Evolutionary conservation across 345 rosid species (phyloP).

Genomic region (Sapria himalayana): DNA sequence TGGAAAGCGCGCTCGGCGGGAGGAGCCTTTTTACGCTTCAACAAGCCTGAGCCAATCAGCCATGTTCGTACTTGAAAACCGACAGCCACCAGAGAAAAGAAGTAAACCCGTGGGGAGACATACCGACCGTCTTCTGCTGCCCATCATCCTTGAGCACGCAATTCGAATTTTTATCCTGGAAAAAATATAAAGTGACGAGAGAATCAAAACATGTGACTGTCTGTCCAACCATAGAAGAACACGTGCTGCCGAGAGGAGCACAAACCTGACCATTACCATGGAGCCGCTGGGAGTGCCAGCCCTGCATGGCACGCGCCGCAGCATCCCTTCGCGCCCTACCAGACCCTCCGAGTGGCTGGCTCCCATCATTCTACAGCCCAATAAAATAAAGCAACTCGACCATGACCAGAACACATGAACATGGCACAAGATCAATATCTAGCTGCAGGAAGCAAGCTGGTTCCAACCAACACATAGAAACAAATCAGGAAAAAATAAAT

Average conservation of each 20-base stretch:
- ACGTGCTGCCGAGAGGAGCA: constrained; percentile 17
- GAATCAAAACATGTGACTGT: background rate
- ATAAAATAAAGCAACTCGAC: no score
- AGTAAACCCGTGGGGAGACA: constrained; percentile 7
- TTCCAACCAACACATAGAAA: no score
- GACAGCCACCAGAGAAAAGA: constrained; percentile 4
- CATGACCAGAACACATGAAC: no score
- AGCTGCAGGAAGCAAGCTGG: no score
- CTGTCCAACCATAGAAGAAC: background rate
- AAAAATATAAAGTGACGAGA: constrained; percentile 1
- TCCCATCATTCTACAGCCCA: no score
- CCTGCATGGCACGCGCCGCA: constrained; percentile 69
- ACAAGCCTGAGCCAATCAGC: constrained; percentile 25
- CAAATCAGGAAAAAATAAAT: no score
- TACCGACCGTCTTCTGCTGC: constrained; percentile 40
- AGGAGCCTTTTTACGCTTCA: constrained; percentile 58
- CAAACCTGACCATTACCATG: constrained; percentile 36
- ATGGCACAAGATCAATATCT: no score
- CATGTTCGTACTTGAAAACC: constrained; percentile 6
- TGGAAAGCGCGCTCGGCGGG: constrained; percentile 19
- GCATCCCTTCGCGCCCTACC: constrained; percentile 50
- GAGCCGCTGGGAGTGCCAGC: constrained; percentile 53
- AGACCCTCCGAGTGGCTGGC: no score
- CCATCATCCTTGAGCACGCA: constrained; percentile 33
- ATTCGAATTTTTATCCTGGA: constrained; percentile 30